Evolutionary conservation across 768 basidiomycete genomes (phyloP), one percentile per base, ranked within the genome.

Genomic region (Chlorophyllum brunneum): DNA sequence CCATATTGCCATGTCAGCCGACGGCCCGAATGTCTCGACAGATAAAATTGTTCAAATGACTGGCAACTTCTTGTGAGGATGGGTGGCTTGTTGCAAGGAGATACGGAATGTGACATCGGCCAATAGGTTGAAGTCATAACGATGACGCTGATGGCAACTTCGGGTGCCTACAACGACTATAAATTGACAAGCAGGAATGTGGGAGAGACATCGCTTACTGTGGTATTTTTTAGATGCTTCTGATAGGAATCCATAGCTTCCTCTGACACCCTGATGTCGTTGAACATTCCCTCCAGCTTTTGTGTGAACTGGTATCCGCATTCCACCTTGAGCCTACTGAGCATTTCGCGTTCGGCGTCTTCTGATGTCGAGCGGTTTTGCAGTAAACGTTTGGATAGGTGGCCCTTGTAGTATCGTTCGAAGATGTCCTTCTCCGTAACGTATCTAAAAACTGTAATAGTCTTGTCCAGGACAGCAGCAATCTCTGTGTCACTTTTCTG

Each of bases 241-340:
- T 80, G 79, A 65, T 93, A 99, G 4, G 79, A 81, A 30, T 79
- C 73, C 78, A 88, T 88, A 13, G 83, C 84, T 51, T 99, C 97
- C 16, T 73, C 68, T 4, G 92, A 95, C 24, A 95, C 66, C 61
- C 84, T 90, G 84, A 99, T 94, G 64, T 98, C 95, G 58, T 92
- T 80, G 81, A 99, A 97, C 95, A 99, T 99, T 53, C 95, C 95
- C 67, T 99, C 95, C 61, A 98, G 74, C 66, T 95, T 95, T 69
- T 95, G 92, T 1, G 97, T 98, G 68, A 98, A 99, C 64, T 95
- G 92, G 60, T 86, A 87, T 5, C 95, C 95, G 62, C 90, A 95
- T 70, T 98, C 95, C 22, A 95, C 80, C 71, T 98, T 98, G 62
- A 99, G 83, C 69, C 97, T 98, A 40, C 92, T 86, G 1, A 99